These are phyloP conservation scores for Fusarium albosuccineum DNA, from an alignment of 2,329 filamentous ascomycete genomes.

Conservation along the genomic window DNA sequence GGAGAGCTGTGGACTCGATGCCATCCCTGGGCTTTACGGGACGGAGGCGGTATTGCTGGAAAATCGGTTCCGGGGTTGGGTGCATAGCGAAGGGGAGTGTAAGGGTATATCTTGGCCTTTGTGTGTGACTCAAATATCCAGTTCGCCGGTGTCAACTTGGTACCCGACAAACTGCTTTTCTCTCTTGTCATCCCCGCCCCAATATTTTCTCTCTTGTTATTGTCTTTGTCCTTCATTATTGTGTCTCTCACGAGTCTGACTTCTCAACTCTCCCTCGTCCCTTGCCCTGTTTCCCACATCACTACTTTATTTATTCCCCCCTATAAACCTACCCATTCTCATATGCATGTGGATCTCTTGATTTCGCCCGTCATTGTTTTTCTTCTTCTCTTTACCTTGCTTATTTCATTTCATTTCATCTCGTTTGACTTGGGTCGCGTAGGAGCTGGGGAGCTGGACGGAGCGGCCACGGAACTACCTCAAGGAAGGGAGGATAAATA, in stretches of 20 bases:
- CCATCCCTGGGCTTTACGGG: conserved; percentile 32
- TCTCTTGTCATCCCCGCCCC: conserved; percentile 41
- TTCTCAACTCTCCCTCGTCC: conserved; percentile 3
- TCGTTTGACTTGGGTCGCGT: conserved; percentile 42
- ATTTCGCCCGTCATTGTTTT: conserved; percentile 31
- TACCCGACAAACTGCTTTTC: conserved; percentile 44
- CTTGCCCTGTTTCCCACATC: conserved; percentile 20
- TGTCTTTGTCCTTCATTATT: conserved; percentile 23
- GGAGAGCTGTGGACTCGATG: background rate
- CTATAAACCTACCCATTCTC: conserved; percentile 22
- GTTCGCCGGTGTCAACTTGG: conserved; percentile 47
- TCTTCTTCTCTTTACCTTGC: conserved; percentile 32
- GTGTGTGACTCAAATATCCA: conserved; percentile 51
- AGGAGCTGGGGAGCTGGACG: conserved; percentile 47
- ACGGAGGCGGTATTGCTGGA: conserved; percentile 57
- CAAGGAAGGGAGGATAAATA: conserved; percentile 20
- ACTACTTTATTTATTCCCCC: conserved; percentile 18
- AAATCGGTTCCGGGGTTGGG: conserved; percentile 54
- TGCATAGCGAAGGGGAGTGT: conserved; percentile 62
- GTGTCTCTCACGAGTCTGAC: conserved; percentile 22
- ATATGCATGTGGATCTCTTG: background rate
- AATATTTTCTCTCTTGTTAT: conserved; percentile 27
- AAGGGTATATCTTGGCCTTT: conserved; percentile 56
- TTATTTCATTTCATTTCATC: conserved; percentile 37
- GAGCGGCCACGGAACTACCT: conserved; percentile 33